Base-by-base conservation (phyloP, 148 eudicot genomes). In the Euryodendron excelsum region DNA sequence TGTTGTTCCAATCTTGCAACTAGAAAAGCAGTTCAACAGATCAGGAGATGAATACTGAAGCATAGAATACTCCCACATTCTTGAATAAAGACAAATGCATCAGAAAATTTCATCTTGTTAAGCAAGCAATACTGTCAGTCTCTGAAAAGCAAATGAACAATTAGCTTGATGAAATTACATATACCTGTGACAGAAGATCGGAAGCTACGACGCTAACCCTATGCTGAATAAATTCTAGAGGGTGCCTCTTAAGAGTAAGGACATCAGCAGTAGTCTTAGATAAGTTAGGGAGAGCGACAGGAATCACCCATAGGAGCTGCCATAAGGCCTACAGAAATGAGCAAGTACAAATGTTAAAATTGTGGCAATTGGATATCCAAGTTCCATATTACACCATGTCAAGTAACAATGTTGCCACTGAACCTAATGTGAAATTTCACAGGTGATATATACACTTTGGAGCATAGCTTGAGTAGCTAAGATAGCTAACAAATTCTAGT, bases 1-100 rank as follows among this genome's bases (percentile, higher is more conserved):
- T 86, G 84, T 91, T 96, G 83, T 96, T 96, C 99, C 99, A 96
- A 88, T 96, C 99, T 91, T 96, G 98, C 90, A 96, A 86, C 99
- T 96, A 72, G 39, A 81, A 67, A 48, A 52, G 73, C 52, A 48
- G 75, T 55, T 64, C 20, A 73, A 82, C 45, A 74, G 65, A 71
- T 77, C 44, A 79, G 48, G 58, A 31, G 56, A 56, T 60, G 65
- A 73, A 53, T 33, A n/a, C 55, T 41, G 20, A 74, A 28, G 62
- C 37, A 50, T 77, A 28, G 55, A 33, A 50, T 52, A n/a, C 58
- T 63, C 37, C 34, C 8, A 21, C 74, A 25, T 9, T 58, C 41
- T 44, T 33, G 3, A 73, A 28, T 5, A 50, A 47, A 25, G 28
- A 12, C 18, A 72, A 53, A 27, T 27, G 45, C 36, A 67, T 25